Conservation (phyloP, 768 basidiomycete genomes). For the Mycena vulgaris region DNA sequence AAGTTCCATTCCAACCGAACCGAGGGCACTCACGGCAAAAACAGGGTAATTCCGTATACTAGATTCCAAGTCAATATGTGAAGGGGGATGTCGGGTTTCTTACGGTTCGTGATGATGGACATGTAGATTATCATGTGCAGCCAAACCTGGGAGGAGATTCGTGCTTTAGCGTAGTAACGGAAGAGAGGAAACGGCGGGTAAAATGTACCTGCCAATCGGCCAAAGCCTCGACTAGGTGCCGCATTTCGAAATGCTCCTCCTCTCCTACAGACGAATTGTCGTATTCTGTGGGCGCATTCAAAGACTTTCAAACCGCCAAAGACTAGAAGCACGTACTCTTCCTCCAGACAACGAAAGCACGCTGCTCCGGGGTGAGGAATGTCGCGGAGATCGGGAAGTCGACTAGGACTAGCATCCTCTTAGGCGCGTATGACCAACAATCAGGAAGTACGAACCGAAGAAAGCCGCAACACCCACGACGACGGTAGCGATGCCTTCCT, state of each 20-base stretch:
- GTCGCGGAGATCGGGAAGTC: slow-evolving; percentile 73
- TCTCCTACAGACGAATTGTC: slow-evolving; percentile 71
- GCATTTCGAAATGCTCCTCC: slow-evolving; percentile 70
- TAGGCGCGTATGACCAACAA: neutral
- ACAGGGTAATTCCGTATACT: slow-evolving; percentile 82
- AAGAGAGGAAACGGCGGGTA: neutral
- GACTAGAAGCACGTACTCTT: slow-evolving; percentile 60
- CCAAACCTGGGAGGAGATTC: slow-evolving; percentile 55
- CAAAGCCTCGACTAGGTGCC: slow-evolving; percentile 69
- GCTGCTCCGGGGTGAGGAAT: slow-evolving; percentile 75
- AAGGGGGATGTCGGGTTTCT: slow-evolving; percentile 43
- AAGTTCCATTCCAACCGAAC: slow-evolving; percentile 3
- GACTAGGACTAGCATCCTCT: slow-evolving; percentile 61
- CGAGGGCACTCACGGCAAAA: slow-evolving; percentile 72
- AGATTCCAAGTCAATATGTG: neutral
- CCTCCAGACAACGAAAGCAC: slow-evolving; percentile 66
- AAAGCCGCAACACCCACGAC: slow-evolving; percentile 68
- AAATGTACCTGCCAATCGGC: slow-evolving; percentile 73
- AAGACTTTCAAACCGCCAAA: neutral
- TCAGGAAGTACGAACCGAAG: slow-evolving; percentile 54
- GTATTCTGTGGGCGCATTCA: slow-evolving; percentile 57
- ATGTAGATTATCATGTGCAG: slow-evolving; percentile 72
- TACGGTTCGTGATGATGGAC: slow-evolving; percentile 72
- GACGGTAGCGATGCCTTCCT: slow-evolving; percentile 75
- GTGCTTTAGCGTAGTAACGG: neutral